Evolutionary conservation across 805 yeast genomes (phyloP).

Genomic region (Kuraishia piskuri): DNA sequence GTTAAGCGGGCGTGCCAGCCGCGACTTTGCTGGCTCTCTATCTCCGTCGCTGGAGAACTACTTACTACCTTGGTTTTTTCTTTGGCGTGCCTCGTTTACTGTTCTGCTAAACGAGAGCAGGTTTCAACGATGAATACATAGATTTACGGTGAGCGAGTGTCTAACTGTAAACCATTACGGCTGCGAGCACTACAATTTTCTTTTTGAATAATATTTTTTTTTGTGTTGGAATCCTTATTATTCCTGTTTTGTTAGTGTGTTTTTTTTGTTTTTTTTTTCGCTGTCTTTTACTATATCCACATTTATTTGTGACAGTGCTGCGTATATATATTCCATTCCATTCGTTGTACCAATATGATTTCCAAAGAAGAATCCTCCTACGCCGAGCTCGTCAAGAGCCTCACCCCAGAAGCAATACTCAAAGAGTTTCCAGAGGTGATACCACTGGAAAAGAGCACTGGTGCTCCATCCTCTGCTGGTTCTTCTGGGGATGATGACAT

Average conservation of each 20-base stretch:
- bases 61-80: no score
- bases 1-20: background rate
- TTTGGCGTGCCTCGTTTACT: background rate
- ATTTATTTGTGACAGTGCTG: background rate
- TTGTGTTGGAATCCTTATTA: no score
- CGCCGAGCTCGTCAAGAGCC: constrained; percentile 43
- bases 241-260: no score
- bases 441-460: constrained; percentile 52
- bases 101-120: background rate
- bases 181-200: no score
- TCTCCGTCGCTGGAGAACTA: no score
- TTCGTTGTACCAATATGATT: background rate
- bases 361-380: constrained; percentile 18
- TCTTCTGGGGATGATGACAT: constrained; percentile 28
- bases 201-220: no score
- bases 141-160: no score
- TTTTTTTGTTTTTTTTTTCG: background rate
- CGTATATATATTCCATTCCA: no score
- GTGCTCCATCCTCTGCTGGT: constrained; percentile 39
- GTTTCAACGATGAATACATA: background rate
- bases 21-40: background rate
- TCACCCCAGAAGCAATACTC: constrained; percentile 42
- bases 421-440: constrained; percentile 57
- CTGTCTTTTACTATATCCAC: background rate
- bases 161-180: no score